Percentiles rank a stretch among this genome's conserved stretches.
Evolutionary conservation across 306 rosid species (phyloP).

Genomic region (Fragaria ananassa): DNA sequence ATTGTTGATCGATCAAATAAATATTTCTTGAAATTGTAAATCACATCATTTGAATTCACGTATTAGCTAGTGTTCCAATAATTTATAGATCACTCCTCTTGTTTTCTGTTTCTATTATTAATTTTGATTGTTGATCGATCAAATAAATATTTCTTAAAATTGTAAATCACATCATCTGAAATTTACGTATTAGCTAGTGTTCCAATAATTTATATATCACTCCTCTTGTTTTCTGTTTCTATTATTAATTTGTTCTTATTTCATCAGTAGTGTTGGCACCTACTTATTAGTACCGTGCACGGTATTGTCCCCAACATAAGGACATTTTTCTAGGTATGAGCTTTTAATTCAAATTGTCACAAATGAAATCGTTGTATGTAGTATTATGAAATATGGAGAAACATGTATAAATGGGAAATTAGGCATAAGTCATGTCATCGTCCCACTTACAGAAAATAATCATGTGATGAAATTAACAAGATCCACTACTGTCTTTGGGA

Average conservation of each 20-base stretch:
- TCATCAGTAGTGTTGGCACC: neutral
- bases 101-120: too few relatives aligned
- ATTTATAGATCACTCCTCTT: too few relatives aligned
- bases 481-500: neutral
- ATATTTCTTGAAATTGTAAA: neutral
- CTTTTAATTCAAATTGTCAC: neutral
- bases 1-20: neutral
- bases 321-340: neutral
- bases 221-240: too few relatives aligned
- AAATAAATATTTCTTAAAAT: too few relatives aligned
- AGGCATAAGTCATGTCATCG: neutral
- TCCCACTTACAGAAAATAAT: neutral
- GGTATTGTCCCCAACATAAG: neutral
- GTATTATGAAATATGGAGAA: neutral
- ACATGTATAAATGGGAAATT: neutral
- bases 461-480: neutral
- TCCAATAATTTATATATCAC: too few relatives aligned
- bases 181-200: too few relatives aligned
- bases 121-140: neutral
- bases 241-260: too few relatives aligned
- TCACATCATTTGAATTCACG: neutral
- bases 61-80: too few relatives aligned
- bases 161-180: neutral
- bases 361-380: neutral
- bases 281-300: neutral